A percentile compares a stretch with the other conserved stretches of the same genome.
Conservation (phyloP, 2,329 filamentous ascomycete species). For the Aphanocladium album region DNA sequence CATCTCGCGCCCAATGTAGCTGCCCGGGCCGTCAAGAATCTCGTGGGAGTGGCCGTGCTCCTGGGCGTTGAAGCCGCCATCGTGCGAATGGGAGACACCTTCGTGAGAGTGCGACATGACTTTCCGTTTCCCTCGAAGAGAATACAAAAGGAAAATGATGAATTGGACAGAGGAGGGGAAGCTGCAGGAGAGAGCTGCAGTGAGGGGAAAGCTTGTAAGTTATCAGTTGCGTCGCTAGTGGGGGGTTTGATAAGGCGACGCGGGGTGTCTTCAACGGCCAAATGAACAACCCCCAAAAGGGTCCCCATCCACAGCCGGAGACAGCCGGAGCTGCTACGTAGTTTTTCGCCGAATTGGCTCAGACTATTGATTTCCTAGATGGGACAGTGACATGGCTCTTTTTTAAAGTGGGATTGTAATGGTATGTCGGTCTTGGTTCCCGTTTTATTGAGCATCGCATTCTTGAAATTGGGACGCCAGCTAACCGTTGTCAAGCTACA, state of each 20-base stretch:
- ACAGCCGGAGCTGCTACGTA: background rate
- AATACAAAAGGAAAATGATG: background rate
- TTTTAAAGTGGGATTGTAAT: too few relatives aligned
- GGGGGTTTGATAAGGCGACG: background rate
- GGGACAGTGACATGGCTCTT: background rate
- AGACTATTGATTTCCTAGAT: background rate
- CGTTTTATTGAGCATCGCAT: too few relatives aligned
- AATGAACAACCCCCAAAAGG: background rate
- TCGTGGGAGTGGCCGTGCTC: conserved; percentile 95
- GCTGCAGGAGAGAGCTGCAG: background rate
- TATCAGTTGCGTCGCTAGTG: background rate
- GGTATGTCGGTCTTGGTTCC: too few relatives aligned
- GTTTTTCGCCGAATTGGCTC: background rate
- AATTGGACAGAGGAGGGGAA: background rate
- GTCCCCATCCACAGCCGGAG: background rate
- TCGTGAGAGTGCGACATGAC: conserved; percentile 46
- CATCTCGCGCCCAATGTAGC: conserved; percentile 85
- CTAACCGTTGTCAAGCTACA: background rate
- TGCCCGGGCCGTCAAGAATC: conserved; percentile 89
- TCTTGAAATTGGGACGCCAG: background rate
- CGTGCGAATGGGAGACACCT: conserved; percentile 52
- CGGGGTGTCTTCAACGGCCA: conserved; percentile 7
- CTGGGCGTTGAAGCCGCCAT: conserved; percentile 48
- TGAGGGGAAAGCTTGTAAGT: background rate
- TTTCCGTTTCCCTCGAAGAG: background rate